Percentiles rank a stretch among this genome's conserved stretches.
Conservation (phyloP, 2,329 filamentous ascomycete species). For the Geosmithia putterillii region DNA sequence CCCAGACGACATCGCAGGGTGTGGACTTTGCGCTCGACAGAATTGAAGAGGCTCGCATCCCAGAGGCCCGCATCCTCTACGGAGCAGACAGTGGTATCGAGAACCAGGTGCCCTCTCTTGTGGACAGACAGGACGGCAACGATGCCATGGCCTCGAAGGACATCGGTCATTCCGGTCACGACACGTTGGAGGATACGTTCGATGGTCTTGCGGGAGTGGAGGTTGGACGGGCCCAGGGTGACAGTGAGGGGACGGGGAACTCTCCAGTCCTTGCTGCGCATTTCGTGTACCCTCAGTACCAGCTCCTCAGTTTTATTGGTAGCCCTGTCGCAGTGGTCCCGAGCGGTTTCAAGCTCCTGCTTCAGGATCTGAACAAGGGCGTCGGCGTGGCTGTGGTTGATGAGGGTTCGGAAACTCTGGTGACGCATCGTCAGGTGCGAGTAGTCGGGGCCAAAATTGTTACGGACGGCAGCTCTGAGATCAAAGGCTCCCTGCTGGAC, state of each 20-base stretch:
- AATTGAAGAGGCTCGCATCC: background rate
- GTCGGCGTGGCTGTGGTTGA: slow-evolving; percentile 24
- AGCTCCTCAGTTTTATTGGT: slow-evolving; percentile 32
- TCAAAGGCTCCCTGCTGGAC: slow-evolving; percentile 30
- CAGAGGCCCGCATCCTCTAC: slow-evolving; percentile 11
- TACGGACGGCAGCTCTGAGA: slow-evolving; percentile 31
- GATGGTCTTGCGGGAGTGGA: slow-evolving; percentile 29
- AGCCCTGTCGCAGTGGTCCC: slow-evolving; percentile 27
- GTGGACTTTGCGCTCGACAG: slow-evolving; percentile 15
- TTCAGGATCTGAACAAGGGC: slow-evolving; percentile 29
- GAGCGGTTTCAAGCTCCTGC: slow-evolving; percentile 18
- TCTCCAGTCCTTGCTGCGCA: slow-evolving; percentile 32
- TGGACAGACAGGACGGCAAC: slow-evolving; percentile 33
- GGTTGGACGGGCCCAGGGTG: slow-evolving; percentile 25
- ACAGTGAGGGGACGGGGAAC: slow-evolving; percentile 33
- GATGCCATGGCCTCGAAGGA: slow-evolving; percentile 32
- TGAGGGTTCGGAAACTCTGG: slow-evolving; percentile 30
- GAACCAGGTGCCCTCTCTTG: slow-evolving; percentile 39
- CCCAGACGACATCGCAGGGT: slow-evolving; percentile 26
- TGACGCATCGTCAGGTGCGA: slow-evolving; percentile 29
- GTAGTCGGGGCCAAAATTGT: slow-evolving; percentile 36
- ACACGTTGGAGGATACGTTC: slow-evolving; percentile 37
- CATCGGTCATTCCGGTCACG: slow-evolving; percentile 35
- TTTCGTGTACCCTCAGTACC: slow-evolving; percentile 31
- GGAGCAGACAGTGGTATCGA: slow-evolving; percentile 36